These are phyloP conservation scores for Saprolegnia diclina DNA, from an alignment of 352 stramenopile genomes.

Conservation along the genomic window DNA sequence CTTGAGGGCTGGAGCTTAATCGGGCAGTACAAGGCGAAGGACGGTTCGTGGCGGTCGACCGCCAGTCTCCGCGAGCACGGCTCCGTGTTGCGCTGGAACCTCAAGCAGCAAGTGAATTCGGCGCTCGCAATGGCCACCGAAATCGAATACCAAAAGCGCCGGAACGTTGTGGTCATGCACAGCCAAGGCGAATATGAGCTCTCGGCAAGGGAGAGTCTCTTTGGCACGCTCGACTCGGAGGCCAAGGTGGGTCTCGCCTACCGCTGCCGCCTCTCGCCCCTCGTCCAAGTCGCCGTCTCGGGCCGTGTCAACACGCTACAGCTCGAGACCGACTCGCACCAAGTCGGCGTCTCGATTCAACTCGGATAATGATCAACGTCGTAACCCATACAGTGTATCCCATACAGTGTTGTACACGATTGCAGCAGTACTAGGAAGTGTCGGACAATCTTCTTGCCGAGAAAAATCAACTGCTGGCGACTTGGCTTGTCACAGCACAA, in stretches of 20 bases:
- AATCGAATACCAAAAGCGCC: constrained; percentile 21
- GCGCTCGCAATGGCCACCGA: constrained; percentile 11
- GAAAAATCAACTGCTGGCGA: too few relatives aligned
- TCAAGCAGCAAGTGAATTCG: constrained; percentile 7
- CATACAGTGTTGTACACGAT: too few relatives aligned
- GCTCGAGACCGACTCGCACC: constrained; percentile 26
- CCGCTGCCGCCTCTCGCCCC: constrained; percentile 17
- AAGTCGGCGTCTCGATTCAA: constrained; percentile 27
- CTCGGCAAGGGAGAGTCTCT: constrained; percentile 11
- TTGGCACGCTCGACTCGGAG: constrained; percentile 20
- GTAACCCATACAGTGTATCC: too few relatives aligned
- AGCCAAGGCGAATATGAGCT: constrained; percentile 17
- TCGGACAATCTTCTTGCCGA: too few relatives aligned
- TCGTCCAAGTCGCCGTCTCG: constrained; percentile 21
- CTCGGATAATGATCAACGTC: constrained; percentile 15
- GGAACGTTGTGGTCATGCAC: constrained; percentile 9
- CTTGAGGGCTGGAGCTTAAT: constrained; percentile 13
- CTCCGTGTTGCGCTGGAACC: constrained; percentile 18
- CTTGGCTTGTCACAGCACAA: too few relatives aligned
- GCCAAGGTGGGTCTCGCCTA: constrained; percentile 21
- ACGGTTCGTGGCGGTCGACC: constrained; percentile 7
- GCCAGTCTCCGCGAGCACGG: constrained; percentile 20
- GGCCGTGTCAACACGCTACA: constrained; percentile 22
- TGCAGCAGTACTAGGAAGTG: too few relatives aligned
- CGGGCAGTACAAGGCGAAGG: constrained; percentile 10